A percentile compares a stretch with the other conserved stretches of the same genome.
These are phyloP conservation scores for Gyromitra esculenta DNA, from an alignment of 2,329 filamentous ascomycete species.

Conservation along the genomic window DNA sequence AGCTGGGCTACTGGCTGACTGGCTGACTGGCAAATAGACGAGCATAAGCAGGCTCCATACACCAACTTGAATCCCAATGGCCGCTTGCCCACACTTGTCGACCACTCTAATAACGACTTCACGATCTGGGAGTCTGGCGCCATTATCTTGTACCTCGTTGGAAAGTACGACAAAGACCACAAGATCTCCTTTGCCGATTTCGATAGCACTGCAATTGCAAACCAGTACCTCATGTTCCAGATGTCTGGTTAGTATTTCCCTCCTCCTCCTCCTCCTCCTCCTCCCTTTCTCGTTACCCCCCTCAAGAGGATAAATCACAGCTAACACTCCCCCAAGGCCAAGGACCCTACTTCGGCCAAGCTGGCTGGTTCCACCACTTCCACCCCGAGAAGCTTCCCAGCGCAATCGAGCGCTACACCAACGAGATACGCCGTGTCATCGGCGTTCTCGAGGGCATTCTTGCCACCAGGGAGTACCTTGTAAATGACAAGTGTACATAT, in stretches of 20 bases:
- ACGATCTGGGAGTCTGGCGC: constrained; percentile 66
- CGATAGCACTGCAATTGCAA: constrained; percentile 60
- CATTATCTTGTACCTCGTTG: constrained; percentile 65
- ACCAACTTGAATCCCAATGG: constrained; percentile 60
- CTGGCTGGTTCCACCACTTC: constrained; percentile 60
- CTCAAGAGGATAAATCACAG: constrained; percentile 18
- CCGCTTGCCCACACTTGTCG: constrained; percentile 60
- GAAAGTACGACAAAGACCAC: constrained; percentile 63
- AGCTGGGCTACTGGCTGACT: no score
- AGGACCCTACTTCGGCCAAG: constrained; percentile 64
- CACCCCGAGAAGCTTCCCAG: constrained; percentile 62
- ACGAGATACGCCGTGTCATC: constrained; percentile 62
- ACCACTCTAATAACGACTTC: constrained; percentile 64
- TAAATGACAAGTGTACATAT: constrained; percentile 63
- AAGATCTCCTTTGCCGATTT: constrained; percentile 61
- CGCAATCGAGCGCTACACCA: constrained; percentile 64
- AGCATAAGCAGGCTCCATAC: constrained; percentile 59
- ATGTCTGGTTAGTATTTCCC: constrained; percentile 52
- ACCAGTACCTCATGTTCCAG: constrained; percentile 64
- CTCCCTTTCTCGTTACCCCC: not conserved
- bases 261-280: not conserved
- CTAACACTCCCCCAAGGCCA: constrained; percentile 58
- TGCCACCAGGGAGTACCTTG: constrained; percentile 59
- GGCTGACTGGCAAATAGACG: constrained; percentile 31
- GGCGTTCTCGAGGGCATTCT: constrained; percentile 30